Conservation (phyloP, 345 rosid genomes). For the Eucalyptus pauciflora region DNA sequence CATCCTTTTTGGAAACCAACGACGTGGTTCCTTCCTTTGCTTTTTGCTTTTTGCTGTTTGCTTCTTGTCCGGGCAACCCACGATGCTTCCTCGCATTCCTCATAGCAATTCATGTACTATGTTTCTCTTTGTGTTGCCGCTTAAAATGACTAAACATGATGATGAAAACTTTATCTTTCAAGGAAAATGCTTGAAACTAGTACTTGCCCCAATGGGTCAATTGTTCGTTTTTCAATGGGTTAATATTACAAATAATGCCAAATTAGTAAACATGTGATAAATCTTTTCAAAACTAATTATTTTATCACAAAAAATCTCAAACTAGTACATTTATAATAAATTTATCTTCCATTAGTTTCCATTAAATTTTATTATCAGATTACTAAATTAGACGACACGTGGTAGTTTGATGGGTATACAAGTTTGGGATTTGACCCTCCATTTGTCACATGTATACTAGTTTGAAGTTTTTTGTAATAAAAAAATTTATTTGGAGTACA, state of each 20-base stretch:
- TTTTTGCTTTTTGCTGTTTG: background rate
- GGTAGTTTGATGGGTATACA: fast-evolving
- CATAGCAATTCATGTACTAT: background rate
- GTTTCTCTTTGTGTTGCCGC: background rate
- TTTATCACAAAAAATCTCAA: too few relatives aligned
- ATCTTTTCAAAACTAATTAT: too few relatives aligned
- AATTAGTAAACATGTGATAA: too few relatives aligned
- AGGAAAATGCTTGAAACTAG: background rate
- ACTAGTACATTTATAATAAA: too few relatives aligned
- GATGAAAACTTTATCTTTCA: background rate
- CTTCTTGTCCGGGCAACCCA: background rate
- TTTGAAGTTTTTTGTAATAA: too few relatives aligned
- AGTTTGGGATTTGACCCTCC: too few relatives aligned
- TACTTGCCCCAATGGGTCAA: background rate
- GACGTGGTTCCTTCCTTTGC: background rate
- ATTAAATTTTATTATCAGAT: too few relatives aligned
- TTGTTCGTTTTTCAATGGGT: background rate
- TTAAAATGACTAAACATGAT: background rate
- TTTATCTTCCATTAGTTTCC: fast-evolving
- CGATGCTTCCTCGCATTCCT: background rate
- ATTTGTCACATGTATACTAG: too few relatives aligned
- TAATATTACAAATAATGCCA: background rate
- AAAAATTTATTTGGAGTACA: too few relatives aligned
- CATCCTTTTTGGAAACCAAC: background rate
- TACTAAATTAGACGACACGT: too few relatives aligned